Evolutionary conservation across 2,329 filamentous ascomycete species (phyloP), one percentile per base, ranked within the genome.

Genomic region (Penicillium nordicum): DNA sequence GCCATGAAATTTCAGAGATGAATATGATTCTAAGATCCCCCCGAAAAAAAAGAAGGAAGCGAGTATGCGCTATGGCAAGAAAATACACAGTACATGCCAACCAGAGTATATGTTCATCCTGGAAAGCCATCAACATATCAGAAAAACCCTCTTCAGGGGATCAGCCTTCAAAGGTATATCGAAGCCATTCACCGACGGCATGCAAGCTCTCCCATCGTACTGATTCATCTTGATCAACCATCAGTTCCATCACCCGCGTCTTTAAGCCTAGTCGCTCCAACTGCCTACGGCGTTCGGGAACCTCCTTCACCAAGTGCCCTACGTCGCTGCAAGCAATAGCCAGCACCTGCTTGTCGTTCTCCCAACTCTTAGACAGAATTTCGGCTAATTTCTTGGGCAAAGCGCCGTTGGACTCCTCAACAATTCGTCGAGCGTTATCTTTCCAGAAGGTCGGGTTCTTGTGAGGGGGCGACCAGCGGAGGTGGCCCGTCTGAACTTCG

Each of bases 271-370:
- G 75, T 77, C 87, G 92, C 78, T 97, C 92, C 65, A 96, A 80
- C 72, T 88, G 84, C 57, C 82, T 79, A 68, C 92, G 81, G 78
- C 88, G 89, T 78, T 96, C 92, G 0, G 92, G 92, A 53, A 93
- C 89, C 74, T 95, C 90, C 75, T 90, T 92, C 47, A 97, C 92
- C 58, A 97, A 77, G 60, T 82, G 87, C n/a, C 90, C 92, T 21
- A 97, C 84, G 70, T 97, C 92, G 72, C 95, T 96, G 77, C 92
- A 96, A 21, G 89, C 92, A 76, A 96, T 93, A 2, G 92, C 92
- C 62, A 97, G 79, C 23, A 96, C 92, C 69, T 88, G 84, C 75
- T 88, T 88, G 69, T 94, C 89, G 71, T 89, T 91, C 67, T 94
- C 90, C 87, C 90, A 83, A 80, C 83, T 85, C 83, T 96, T 78